phyloP scores from a whole-genome alignment of 305 asterid species.

The Caryopteris hybrid region DNA sequence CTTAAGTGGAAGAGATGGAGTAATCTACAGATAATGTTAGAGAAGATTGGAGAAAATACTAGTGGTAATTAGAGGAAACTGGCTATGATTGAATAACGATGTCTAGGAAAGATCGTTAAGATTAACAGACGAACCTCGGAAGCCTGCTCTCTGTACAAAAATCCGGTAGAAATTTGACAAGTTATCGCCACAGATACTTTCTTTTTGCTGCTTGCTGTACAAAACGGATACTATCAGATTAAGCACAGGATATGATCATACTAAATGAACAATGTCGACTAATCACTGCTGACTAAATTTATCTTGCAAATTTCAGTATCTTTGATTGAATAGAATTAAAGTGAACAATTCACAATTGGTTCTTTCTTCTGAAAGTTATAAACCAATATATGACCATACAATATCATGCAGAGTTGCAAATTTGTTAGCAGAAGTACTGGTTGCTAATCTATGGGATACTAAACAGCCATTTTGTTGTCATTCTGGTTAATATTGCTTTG shows the following conservation, averaged over 20 bases:
- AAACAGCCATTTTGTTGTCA: background rate
- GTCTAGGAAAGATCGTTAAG: background rate
- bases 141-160: slow-evolving; percentile 17
- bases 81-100: background rate
- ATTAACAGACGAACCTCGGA: slow-evolving; percentile 13
- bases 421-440: too few species aligned
- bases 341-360: too few species aligned
- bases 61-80: background rate
- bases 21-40: slow-evolving; percentile 17
- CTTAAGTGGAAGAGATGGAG: background rate
- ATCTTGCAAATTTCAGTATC: too few species aligned
- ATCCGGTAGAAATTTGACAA: background rate
- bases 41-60: background rate
- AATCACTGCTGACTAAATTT: too few species aligned
- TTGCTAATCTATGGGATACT: too few species aligned
- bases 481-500: background rate
- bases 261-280: too few species aligned
- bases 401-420: too few species aligned
- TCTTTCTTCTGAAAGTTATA: too few species aligned
- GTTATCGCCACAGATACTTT: background rate
- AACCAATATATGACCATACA: too few species aligned
- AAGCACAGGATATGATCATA: too few species aligned
- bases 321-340: too few species aligned
- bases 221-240: background rate
- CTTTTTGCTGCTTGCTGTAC: slow-evolving; percentile 9